Evolutionary conservation across 495 filamentous ascomycete species (phyloP), one percentile per base, ranked within the genome.

Genomic region (Beverwykella pulmonaria): DNA sequence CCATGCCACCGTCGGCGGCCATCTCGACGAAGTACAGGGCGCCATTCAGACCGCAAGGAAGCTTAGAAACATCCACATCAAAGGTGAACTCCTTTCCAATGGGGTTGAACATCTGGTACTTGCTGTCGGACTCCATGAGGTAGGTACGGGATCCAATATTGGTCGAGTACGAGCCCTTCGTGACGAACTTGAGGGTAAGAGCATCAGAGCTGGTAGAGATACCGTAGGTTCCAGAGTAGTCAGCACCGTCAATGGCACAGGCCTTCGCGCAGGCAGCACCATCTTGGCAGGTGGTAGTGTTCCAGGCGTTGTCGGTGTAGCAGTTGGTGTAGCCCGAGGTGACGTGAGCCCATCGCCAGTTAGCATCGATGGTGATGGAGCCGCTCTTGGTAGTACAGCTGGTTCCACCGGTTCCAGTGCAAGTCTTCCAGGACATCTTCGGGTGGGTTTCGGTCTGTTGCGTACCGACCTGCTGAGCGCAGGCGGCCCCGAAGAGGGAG

Each of bases 11-110:
- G 26, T 82, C 79, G 1, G 67, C 64, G 29, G 78, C 70, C 87
- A 91, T 90, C 74, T 88, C 84, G 32, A 83, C 82, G 44, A 90
- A 79, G 75, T 89, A 90, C 22, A 91, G 77, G 12, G 87, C 87
- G 56, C 85, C 86, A 76, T 90, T 91, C 79, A 88, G 81, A 4
- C 87, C 87, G 70, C 87, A 91, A 6, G 80, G 81, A 1, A 90
- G 79, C n/a, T 81, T 79, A 27, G 83, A 86, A 7, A 83, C 78
- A 73, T 91, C 86, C 15, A 90, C 83, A 62, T 88, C 86, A 73
- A 89, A 87, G 44, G 80, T 77, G 59, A 90, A 75, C 63, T 90
- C 88, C 65, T 83, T 75, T 63, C 83, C 83, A 20, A 84, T 78
- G 10, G 88, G 77, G 63, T 84, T 78, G 60, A 89, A 72, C 77